Evolutionary conservation across 495 filamentous ascomycete genomes (phyloP).

Genomic region (Penicillium soppii): DNA sequence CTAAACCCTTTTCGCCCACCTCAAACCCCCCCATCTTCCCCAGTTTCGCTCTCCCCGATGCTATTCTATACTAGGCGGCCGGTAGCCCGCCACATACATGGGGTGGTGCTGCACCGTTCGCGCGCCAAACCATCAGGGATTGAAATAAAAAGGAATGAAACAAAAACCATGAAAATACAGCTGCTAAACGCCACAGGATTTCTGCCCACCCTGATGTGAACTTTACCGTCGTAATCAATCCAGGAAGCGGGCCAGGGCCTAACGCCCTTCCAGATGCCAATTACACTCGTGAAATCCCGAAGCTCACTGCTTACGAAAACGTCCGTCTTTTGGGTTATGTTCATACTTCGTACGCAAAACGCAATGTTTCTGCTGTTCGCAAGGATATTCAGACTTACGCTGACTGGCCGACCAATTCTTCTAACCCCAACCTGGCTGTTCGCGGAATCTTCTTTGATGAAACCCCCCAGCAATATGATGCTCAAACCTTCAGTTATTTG

Average conservation of each 20-base stretch:
- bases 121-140: conserved; percentile 8
- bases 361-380: conserved; percentile 38
- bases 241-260: conserved; percentile 52
- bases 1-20: conserved; percentile 19
- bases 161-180: background rate
- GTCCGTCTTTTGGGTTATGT: conserved; percentile 57
- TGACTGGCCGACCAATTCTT: conserved; percentile 41
- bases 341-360: conserved; percentile 47
- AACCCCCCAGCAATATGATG: conserved; percentile 43
- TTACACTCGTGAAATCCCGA: conserved; percentile 49
- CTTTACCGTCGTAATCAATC: conserved; percentile 58
- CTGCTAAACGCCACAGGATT: conserved; percentile 39
- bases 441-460: conserved; percentile 51
- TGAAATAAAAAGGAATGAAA: conserved; percentile 7
- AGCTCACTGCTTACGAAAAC: conserved; percentile 44
- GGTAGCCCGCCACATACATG: conserved; percentile 18
- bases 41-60: conserved; percentile 8
- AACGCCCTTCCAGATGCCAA: conserved; percentile 46
- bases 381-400: conserved; percentile 49
- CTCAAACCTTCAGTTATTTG: conserved; percentile 34
- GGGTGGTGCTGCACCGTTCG: conserved; percentile 4
- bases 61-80: conserved; percentile 22
- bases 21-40: conserved; percentile 5
- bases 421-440: conserved; percentile 36
- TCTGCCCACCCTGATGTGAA: conserved; percentile 41